These are phyloP conservation scores for Tolypocladium endophyticum DNA, from an alignment of 2,329 filamentous ascomycete species.

Conservation along the genomic window DNA sequence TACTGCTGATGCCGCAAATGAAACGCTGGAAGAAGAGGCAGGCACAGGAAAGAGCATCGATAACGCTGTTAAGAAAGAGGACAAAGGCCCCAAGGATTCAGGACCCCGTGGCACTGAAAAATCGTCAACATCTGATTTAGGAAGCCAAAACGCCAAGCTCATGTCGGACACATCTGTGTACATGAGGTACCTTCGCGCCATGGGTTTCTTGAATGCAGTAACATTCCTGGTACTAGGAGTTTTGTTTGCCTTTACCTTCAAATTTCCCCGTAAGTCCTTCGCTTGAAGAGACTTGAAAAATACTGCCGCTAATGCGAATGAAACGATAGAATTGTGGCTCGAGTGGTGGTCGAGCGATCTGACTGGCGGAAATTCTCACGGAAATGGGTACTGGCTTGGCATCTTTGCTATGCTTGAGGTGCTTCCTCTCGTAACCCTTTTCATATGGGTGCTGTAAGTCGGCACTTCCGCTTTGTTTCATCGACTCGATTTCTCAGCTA, in stretches of 20 bases:
- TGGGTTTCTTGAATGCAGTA: neutral
- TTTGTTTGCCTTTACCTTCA: neutral
- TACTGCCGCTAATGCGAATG: no score
- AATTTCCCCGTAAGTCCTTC: neutral
- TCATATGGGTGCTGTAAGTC: neutral
- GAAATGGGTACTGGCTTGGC: neutral
- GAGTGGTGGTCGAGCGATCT: neutral
- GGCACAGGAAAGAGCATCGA: neutral
- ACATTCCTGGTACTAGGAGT: neutral
- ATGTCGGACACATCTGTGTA: neutral
- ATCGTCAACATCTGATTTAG: neutral
- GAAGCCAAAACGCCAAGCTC: neutral
- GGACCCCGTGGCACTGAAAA: neutral
- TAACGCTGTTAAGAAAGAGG: neutral
- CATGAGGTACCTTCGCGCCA: neutral
- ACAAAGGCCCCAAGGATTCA: neutral
- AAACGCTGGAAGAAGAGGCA: neutral
- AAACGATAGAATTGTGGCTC: neutral
- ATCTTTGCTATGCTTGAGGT: neutral
- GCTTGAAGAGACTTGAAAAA: no score
- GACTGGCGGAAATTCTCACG: neutral
- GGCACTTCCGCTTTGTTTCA: no score
- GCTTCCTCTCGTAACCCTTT: neutral
- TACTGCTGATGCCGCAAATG: no score
- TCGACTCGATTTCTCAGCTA: no score